Evolutionary conservation across 495 filamentous ascomycete genomes (phyloP).

Genomic region (Penicillium canescens): DNA sequence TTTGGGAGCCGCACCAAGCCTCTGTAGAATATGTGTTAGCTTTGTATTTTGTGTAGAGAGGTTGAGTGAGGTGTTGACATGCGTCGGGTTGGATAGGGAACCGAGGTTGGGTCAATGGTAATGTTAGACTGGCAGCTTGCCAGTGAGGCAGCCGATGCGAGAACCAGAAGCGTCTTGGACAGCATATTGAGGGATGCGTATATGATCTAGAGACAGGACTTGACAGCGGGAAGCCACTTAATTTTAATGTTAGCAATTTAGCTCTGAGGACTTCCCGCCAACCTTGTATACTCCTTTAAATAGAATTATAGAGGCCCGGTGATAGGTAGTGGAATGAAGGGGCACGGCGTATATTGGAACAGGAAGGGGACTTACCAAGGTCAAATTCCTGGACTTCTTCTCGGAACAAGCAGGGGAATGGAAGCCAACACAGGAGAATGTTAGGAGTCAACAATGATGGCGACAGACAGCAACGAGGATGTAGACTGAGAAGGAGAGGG

Average conservation of each 20-base stretch:
- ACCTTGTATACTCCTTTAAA: neutral
- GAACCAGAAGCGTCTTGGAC: conserved; percentile 25
- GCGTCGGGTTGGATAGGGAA: conserved; percentile 51
- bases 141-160: conserved; percentile 34
- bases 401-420: conserved; percentile 5
- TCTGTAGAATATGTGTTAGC: conserved; percentile 36
- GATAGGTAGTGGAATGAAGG: conserved; percentile 25
- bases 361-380: conserved; percentile 9
- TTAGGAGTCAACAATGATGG: conserved; percentile 10
- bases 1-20: conserved; percentile 70
- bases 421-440: neutral
- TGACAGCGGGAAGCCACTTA: neutral
- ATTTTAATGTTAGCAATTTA: neutral
- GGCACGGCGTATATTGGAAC: neutral
- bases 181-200: conserved; percentile 24
- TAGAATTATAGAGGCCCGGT: neutral
- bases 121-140: conserved; percentile 36
- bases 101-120: conserved; percentile 60
- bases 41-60: conserved; percentile 12
- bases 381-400: conserved; percentile 7
- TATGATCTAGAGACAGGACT: conserved; percentile 1
- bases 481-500: conserved; percentile 8
- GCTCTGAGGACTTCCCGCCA: neutral
- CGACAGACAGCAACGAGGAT: conserved; percentile 8
- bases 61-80: conserved; percentile 8